Percentiles rank a stretch among this genome's conserved stretches.
These are phyloP conservation scores for Sugiyamaella lignohabitans DNA, from an alignment of 805 yeast species.

Conservation along the genomic window DNA sequence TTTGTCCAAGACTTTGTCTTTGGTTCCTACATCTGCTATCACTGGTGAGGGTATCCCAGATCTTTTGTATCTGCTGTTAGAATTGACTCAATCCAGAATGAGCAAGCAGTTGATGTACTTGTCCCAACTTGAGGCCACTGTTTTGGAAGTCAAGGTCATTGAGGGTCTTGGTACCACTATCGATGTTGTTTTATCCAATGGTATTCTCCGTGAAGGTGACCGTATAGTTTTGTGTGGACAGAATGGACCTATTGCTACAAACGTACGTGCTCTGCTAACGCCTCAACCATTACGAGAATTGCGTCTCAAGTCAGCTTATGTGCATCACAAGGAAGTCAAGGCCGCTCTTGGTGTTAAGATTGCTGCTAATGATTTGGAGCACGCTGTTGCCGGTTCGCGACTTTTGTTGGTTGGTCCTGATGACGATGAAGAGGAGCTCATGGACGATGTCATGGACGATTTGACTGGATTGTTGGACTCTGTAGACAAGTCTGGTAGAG, in stretches of 20 bases:
- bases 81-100: slow-evolving; percentile 97
- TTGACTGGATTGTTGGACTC: slow-evolving; percentile 89
- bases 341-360: slow-evolving; percentile 99
- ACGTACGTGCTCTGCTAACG: slow-evolving; percentile 88
- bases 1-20: slow-evolving; percentile 86
- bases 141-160: slow-evolving; percentile 93
- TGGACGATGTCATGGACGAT: slow-evolving; percentile 99
- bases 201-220: slow-evolving; percentile 92
- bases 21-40: slow-evolving; percentile 97
- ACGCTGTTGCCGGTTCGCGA: slow-evolving; percentile 98
- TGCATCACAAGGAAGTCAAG: slow-evolving; percentile 95
- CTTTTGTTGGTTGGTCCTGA: slow-evolving; percentile 91
- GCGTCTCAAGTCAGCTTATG: slow-evolving; percentile 93
- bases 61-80: slow-evolving; percentile 88
- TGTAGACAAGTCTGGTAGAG: slow-evolving; percentile 90
- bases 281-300: slow-evolving; percentile 97
- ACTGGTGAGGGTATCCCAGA: slow-evolving; percentile 99
- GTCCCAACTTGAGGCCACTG: slow-evolving; percentile 89
- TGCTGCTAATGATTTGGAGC: slow-evolving; percentile 95
- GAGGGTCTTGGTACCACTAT: slow-evolving; percentile 99
- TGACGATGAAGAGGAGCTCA: slow-evolving; percentile 94
- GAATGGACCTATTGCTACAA: slow-evolving; percentile 97
- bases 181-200: slow-evolving; percentile 96
- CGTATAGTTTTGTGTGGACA: slow-evolving; percentile 92
- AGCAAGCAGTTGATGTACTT: slow-evolving; percentile 96